These are phyloP conservation scores for Suillus sp. DNA, from an alignment of 768 basidiomycete genomes.

Conservation along the genomic window DNA sequence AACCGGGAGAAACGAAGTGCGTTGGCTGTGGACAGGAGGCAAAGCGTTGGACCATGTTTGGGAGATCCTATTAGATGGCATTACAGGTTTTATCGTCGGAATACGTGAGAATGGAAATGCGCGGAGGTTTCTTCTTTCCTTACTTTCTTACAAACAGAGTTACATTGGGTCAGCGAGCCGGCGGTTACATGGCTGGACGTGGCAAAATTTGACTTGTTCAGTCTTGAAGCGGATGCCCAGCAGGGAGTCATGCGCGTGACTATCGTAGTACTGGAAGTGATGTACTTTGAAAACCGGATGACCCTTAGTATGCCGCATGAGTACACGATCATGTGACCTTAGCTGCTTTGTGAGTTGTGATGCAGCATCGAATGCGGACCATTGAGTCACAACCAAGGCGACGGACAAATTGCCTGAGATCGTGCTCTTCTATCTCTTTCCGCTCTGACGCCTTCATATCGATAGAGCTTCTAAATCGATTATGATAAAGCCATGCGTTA, in stretches of 20 bases:
- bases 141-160: not conserved
- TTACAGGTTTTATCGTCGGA: not conserved
- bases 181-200: not conserved
- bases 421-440: not conserved
- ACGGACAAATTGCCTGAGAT: not conserved
- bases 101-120: not conserved
- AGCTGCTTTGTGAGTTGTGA: too few relatives aligned
- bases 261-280: not conserved
- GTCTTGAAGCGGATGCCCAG: too few relatives aligned
- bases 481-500: not conserved
- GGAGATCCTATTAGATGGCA: constrained; percentile 69
- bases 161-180: not conserved
- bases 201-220: not conserved
- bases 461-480: not conserved
- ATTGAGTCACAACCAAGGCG: not conserved
- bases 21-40: constrained; percentile 85
- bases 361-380: too few relatives aligned
- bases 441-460: not conserved
- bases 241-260: too few relatives aligned
- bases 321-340: too few relatives aligned
- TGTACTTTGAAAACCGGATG: not conserved
- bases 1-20: constrained; percentile 86
- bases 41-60: constrained; percentile 98
- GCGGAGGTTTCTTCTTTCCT: not conserved
- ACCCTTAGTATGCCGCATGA: too few relatives aligned